Evolutionary conservation across 1,284 basidiomycete genomes (phyloP), one percentile per base, ranked within the genome.

Genomic region (Malassezia dermatis): DNA sequence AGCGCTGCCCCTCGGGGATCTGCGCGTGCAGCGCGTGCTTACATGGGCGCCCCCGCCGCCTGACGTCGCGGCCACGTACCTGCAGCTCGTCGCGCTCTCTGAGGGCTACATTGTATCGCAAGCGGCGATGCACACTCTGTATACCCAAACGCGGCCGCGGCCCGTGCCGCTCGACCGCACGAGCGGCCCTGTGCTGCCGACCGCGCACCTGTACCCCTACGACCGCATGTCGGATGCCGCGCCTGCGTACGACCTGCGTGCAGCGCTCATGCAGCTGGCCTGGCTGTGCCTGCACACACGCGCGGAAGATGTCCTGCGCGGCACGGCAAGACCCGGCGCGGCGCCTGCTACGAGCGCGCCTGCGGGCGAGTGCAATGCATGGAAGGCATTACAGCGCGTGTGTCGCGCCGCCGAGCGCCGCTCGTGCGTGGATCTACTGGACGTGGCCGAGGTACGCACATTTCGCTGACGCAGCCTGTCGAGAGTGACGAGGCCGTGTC

Each of bases 21-120:
- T 65, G 47, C 65, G 53, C 30, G 54, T 67, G 40, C 56, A 66
- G 52, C 60, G 53, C 32, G 34, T 62, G 37, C 58, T 68, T 24
- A 24, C 37, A 27, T 73, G 65, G 56, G 24, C 48, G 27, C 56
- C 60, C 28, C 64, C 64, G 6, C 12, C 46, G n/a, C 19, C 31
- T 12, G 30, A 42, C 1, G 24, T 27, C 21, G 42, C 19, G 11
- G 30, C 28, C n/a, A 23, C 67, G 89, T 88, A 94, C 78, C 67
- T 80, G 31, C 80, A 80, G 10, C 77, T 84, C 48, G 80, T 94
- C 39, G 89, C 89, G 10, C 69, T 80, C 37, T 71, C 75, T 10
- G 83, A 84, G 56, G 80, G 94, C 53, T 93, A 46, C 67, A 76
- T 24, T 91, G 90, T 73, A 67, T 78, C 52, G 78, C 85, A 48